Evolutionary conservation across 129 eudicot species (phyloP), one percentile per base, ranked within the genome.

Genomic region (Gnaphalium uliginosum): DNA sequence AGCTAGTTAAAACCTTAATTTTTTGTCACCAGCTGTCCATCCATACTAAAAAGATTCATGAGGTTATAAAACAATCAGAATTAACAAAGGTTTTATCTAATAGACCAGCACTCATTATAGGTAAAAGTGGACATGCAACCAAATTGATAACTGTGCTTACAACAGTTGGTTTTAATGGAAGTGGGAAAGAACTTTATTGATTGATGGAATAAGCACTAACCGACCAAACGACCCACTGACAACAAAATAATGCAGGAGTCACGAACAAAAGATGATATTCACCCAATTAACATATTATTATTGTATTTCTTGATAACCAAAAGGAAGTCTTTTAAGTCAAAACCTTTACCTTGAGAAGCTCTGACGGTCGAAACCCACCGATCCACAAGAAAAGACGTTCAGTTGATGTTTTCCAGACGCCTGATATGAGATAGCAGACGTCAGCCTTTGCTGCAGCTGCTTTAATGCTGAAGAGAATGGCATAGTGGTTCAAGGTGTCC

Each of bases 301-400:
- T 37, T 63, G 10, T 7, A 46, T 46, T 46, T 46, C 53, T 63
- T 63, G 68, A 19, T 5, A n/a, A 35, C 18, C 17, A 23, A 35
- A 35, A 63, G 41, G 37, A 66, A n/a, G 26, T 21, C 26, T 33
- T 66, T 35, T 66, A 18, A 48, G 58, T 73, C 32, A 75, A 46
- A 18, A 24, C 32, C 19, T 50, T 78, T 71, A 91, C 99, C 94
- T 86, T 89, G 68, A 95, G 84, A 75, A 95, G 83, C 66, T 91
- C 99, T 15, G 99, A 91, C 6, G 99, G 97, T 10, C 99, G 92
- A 85, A 91, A 95, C 58, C 99, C 99, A 30, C 99, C 96, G 43
- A 95, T 87, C 99, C 99, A 95, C 81, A 86, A 78, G 84, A 95
- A 91, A 74, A 91, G 83, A 27, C 96, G 87, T 72, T 95, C 99